phyloP scores from a whole-genome alignment of 352 stramenopile species.

The Globisporangium yorkense region DNA sequence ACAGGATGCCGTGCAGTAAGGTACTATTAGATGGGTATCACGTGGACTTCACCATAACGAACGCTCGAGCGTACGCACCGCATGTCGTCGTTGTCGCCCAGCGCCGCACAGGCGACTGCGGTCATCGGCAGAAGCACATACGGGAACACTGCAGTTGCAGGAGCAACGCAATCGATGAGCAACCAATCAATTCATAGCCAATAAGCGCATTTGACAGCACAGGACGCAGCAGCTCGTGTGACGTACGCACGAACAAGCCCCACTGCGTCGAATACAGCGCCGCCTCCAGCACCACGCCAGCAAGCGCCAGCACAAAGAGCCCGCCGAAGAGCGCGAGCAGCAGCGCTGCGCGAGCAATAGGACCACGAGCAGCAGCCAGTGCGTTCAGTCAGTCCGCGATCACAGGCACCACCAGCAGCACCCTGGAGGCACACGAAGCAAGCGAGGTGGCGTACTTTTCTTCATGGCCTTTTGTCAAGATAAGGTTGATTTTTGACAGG shows the following conservation, averaged over 20 bases:
- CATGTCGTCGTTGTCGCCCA: conserved; percentile 46
- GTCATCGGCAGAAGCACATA: conserved; percentile 63
- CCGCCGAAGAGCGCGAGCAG: conserved; percentile 31
- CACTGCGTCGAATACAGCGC: conserved; percentile 54
- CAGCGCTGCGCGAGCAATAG: conserved; percentile 20
- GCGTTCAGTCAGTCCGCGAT: too few relatives aligned
- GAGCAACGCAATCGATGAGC: not conserved
- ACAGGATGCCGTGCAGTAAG: not conserved
- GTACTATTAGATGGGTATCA: not conserved
- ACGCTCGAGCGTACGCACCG: conserved; percentile 17
- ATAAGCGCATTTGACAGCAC: not conserved
- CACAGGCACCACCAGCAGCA: too few relatives aligned
- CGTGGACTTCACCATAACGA: not conserved
- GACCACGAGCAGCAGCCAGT: too few relatives aligned
- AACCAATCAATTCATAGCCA: not conserved
- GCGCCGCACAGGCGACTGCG: conserved; percentile 40
- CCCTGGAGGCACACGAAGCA: too few relatives aligned
- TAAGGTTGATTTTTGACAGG: too few relatives aligned
- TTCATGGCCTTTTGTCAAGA: too few relatives aligned
- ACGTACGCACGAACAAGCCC: conserved; percentile 58
- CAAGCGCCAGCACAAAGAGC: conserved; percentile 52
- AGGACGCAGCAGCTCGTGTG: not conserved
- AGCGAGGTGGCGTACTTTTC: too few relatives aligned
- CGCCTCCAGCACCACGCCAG: conserved; percentile 51
- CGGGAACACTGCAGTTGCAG: conserved; percentile 37